Conservation (phyloP, 257 asterid species). For the Solanum raphanifolium region DNA sequence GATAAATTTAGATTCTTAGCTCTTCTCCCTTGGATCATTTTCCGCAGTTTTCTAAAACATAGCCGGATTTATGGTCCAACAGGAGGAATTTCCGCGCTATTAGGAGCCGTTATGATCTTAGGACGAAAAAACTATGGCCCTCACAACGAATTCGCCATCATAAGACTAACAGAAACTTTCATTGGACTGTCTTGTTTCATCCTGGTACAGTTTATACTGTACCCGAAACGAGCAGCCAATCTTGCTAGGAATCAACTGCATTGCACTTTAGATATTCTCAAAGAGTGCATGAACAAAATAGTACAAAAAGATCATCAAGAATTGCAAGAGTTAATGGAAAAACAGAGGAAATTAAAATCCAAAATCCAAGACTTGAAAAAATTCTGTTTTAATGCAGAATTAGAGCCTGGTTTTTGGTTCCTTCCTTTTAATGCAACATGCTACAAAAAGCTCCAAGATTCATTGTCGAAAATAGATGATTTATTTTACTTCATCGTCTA, state of each 20-base stretch:
- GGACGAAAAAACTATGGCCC: slow-evolving; percentile 49
- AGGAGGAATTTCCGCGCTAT: slow-evolving; percentile 50
- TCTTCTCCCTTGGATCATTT: slow-evolving; percentile 59
- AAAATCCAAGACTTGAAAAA: not conserved
- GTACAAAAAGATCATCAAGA: not conserved
- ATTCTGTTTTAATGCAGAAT: not conserved
- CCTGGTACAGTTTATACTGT: slow-evolving; percentile 38
- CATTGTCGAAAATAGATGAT: not conserved
- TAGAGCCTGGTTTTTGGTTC: not conserved
- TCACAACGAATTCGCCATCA: slow-evolving; percentile 46
- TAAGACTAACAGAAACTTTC: slow-evolving; percentile 42
- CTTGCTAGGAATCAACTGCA: slow-evolving; percentile 33
- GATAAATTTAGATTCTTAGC: slow-evolving; percentile 32
- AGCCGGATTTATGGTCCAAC: slow-evolving; percentile 56
- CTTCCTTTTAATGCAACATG: not conserved
- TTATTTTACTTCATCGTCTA: not conserved
- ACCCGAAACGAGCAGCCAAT: slow-evolving; percentile 47
- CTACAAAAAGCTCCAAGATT: not conserved
- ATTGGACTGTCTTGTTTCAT: slow-evolving; percentile 44
- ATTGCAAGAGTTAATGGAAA: not conserved
- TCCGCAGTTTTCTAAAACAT: slow-evolving; percentile 41
- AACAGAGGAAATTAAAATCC: not conserved
- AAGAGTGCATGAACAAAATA: slow-evolving; percentile 28
- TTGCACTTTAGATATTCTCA: slow-evolving; percentile 12
- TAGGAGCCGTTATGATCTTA: slow-evolving; percentile 54